Percentiles rank a stretch among this genome's conserved stretches.
phyloP scores from a whole-genome alignment of 2,329 filamentous ascomycete genomes.

The Delphinella strobiligena region DNA sequence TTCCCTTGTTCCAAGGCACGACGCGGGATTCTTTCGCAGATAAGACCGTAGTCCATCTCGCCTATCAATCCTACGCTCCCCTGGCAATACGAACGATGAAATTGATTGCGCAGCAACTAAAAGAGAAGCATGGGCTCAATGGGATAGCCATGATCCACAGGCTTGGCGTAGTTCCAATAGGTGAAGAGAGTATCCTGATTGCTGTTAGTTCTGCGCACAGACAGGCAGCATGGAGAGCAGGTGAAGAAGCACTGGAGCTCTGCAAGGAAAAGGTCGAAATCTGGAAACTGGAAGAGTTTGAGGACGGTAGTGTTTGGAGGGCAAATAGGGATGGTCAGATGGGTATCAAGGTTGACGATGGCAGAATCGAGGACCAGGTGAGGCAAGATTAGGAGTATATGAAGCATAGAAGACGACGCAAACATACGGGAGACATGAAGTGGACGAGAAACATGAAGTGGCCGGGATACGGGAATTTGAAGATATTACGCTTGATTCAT shows the following conservation, averaged over 20 bases:
- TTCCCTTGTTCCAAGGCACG: conserved; percentile 47
- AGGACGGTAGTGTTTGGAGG: conserved; percentile 68
- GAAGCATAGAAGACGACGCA: neutral
- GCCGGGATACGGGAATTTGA: too few relatives aligned
- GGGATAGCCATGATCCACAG: conserved; percentile 75
- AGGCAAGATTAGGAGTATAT: too few relatives aligned
- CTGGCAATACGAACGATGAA: conserved; percentile 59
- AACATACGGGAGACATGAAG: neutral
- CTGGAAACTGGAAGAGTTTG: conserved; percentile 89
- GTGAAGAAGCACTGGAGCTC: conserved; percentile 77
- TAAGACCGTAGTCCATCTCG: conserved; percentile 60
- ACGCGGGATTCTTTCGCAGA: conserved; percentile 64
- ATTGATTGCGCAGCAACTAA: conserved; percentile 47
- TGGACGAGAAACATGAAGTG: neutral
- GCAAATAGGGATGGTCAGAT: conserved; percentile 66
- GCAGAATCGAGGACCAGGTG: too few relatives aligned
- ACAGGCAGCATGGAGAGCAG: conserved; percentile 73
- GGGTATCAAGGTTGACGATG: conserved; percentile 34
- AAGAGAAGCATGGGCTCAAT: conserved; percentile 50
- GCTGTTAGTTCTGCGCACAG: conserved; percentile 76
- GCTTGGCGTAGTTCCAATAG: conserved; percentile 72
- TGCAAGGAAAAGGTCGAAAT: conserved; percentile 85
- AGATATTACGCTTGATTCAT: too few relatives aligned
- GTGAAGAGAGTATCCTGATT: conserved; percentile 88
- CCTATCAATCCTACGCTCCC: conserved; percentile 63